Evolutionary conservation across 768 basidiomycete genomes (phyloP).

Genomic region (Podaxis pistillaris): DNA sequence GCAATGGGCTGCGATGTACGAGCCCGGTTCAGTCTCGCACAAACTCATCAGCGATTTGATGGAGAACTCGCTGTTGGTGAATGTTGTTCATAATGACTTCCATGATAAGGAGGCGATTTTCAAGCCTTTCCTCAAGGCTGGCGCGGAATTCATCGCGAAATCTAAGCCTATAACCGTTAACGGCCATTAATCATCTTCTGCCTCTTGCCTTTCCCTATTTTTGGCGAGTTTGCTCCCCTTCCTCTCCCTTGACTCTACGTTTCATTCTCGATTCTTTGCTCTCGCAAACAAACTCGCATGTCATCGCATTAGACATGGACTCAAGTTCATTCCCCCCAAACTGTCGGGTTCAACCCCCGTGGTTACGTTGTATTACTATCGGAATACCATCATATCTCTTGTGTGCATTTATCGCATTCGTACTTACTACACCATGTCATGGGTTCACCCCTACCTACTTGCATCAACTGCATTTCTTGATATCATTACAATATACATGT

Average conservation of each 20-base stretch:
- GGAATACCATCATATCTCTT: constrained; percentile 23
- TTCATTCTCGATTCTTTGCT: constrained; percentile 15
- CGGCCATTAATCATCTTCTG: constrained; percentile 30
- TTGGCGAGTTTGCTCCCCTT: neutral
- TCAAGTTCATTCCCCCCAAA: constrained; percentile 11
- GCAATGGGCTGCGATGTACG: constrained; percentile 90
- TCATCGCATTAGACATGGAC: constrained; percentile 13
- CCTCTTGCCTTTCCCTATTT: neutral
- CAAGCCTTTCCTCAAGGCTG: constrained; percentile 78
- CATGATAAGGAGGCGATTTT: constrained; percentile 84
- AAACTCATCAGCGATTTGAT: constrained; percentile 77
- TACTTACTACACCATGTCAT: constrained; percentile 18
- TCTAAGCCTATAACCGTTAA: constrained; percentile 37
- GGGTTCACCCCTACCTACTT: constrained; percentile 25
- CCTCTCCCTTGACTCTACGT: constrained; percentile 14
- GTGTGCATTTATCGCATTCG: constrained; percentile 13
- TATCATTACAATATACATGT: constrained; percentile 22
- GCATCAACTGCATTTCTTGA: constrained; percentile 60
- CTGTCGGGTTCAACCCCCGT: constrained; percentile 88
- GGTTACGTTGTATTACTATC: constrained; percentile 33
- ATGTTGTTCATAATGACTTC: constrained; percentile 97
- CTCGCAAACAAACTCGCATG: constrained; percentile 16
- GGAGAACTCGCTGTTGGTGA: constrained; percentile 83
- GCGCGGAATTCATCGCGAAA: constrained; percentile 53
- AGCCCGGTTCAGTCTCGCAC: constrained; percentile 68